Percentiles rank a stretch among this genome's conserved stretches.
phyloP scores from a whole-genome alignment of 2,329 filamentous ascomycete species.

The Emmonsiellopsis sp. region DNA sequence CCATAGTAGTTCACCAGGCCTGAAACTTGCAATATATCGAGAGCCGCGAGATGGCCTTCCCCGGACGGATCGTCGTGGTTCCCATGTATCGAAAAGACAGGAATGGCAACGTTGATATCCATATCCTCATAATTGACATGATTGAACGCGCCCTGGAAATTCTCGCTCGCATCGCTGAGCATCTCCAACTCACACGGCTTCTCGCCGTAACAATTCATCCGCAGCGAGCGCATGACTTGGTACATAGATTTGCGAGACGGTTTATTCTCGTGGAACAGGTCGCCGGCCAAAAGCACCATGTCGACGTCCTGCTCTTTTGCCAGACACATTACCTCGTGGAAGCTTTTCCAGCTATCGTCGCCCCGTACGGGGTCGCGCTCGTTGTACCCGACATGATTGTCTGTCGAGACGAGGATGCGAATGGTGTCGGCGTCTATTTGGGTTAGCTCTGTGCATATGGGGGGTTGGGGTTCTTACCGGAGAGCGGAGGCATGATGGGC shows the following conservation, averaged over 20 bases:
- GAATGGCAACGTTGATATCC: slow-evolving; percentile 94
- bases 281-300: slow-evolving; percentile 90
- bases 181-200: slow-evolving; percentile 94
- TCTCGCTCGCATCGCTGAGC: slow-evolving; percentile 82
- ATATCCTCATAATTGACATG: slow-evolving; percentile 97
- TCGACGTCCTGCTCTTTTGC: slow-evolving; percentile 86
- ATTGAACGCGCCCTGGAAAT: slow-evolving; percentile 80
- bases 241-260: slow-evolving; percentile 93
- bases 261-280: slow-evolving; percentile 97
- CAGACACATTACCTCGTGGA: slow-evolving; percentile 88
- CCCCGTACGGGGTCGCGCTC: slow-evolving; percentile 91
- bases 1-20: slow-evolving; percentile 95
- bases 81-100: slow-evolving; percentile 95
- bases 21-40: slow-evolving; percentile 84
- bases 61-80: slow-evolving; percentile 99
- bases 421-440: slow-evolving; percentile 65
- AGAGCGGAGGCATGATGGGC: slow-evolving; percentile 17
- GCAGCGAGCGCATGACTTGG: slow-evolving; percentile 89
- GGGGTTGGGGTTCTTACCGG: slow-evolving; percentile 15
- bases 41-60: slow-evolving; percentile 80
- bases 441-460: not conserved
- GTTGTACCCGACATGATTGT: slow-evolving; percentile 95
- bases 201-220: slow-evolving; percentile 88
- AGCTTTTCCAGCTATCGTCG: slow-evolving; percentile 92
- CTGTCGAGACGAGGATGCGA: slow-evolving; percentile 84